Evolutionary conservation across 75 land plant genomes (phyloP), one percentile per base, ranked within the genome.

Genomic region (Azolla pinnata): DNA sequence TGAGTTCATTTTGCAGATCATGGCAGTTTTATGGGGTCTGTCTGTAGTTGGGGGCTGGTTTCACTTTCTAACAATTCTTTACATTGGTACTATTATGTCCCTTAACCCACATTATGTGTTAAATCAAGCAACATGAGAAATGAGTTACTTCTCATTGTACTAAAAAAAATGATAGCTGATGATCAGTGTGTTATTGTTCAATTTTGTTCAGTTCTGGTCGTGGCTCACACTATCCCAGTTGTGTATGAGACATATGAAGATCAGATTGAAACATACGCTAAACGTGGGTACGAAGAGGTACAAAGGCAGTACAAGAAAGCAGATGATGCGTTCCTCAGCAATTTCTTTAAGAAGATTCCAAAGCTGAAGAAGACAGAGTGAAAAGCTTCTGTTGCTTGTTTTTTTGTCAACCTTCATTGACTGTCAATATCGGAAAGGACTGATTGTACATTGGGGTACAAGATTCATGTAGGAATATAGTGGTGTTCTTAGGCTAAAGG

Each of bases 241-340:
- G 27, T 86, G 60, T 86, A 82, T 64, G 80, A 82, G 18, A 79
- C 76, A 46, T 82, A 82, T 57, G 83, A 86, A 40, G 77, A 77
- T 62, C 75, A 65, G 14, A 67, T 82, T 29, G 83, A 86, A 53
- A 71, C 66, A 8, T 73, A 68, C 53, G 18, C 75, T 8, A 31
- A 54, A 2, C 18, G 33, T 24, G 69, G 68, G 3, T 67, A 66
- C 18, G 46, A 33, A 19, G 9, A 68, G 20, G 19, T 65, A 32
- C 42, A 55, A 24, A 71, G 54, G 32, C 82, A 77, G 4, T 82
- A 61, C 54, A 67, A 59, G 24, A 74, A 69, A 34, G 33, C 79
- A 50, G 77, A 83, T 54, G 76, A 71, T 18, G 51, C 10, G 8
- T 59, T 85, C 20, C 20, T 73, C 17, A 81, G 67, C 44, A 79